Conservation (phyloP, 768 basidiomycete species). For the Russula sp. region DNA sequence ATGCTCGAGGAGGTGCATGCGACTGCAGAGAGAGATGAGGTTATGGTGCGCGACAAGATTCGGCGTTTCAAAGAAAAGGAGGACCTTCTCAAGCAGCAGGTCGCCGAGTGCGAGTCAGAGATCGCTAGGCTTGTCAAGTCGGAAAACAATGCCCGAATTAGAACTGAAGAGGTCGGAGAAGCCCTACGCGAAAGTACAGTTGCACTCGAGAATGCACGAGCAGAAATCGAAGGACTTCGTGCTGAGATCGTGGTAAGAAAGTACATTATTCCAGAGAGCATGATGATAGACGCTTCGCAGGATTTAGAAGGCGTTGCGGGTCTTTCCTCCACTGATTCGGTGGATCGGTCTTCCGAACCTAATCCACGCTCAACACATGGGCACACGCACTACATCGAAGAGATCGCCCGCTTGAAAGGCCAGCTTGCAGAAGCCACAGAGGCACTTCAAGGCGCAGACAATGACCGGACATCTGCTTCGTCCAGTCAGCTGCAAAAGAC, state of each 20-base stretch:
- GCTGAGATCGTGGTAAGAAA: constrained; percentile 69
- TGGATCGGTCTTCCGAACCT: constrained; percentile 47
- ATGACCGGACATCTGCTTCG: constrained; percentile 9
- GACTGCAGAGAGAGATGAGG: constrained; percentile 73
- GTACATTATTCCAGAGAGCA: background rate
- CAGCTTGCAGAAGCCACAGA: constrained; percentile 44
- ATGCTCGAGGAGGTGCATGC: constrained; percentile 72
- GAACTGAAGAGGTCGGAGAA: constrained; percentile 84
- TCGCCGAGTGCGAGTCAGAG: constrained; percentile 61
- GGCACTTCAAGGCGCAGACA: constrained; percentile 31
- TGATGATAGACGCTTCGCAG: constrained; percentile 39
- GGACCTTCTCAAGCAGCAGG: constrained; percentile 65
- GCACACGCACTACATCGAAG: constrained; percentile 49
- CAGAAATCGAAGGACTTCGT: constrained; percentile 80
- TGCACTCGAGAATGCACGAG: constrained; percentile 84
- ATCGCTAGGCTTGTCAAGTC: constrained; percentile 60
- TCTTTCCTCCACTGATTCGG: constrained; percentile 32
- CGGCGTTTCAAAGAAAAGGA: constrained; percentile 71
- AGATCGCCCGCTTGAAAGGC: constrained; percentile 53
- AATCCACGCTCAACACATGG: constrained; percentile 51
- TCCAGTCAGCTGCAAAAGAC: constrained; percentile 15
- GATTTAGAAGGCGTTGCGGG: constrained; percentile 57
- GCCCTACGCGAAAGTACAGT: constrained; percentile 83
- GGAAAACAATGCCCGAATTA: constrained; percentile 56
- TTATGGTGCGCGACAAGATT: constrained; percentile 56